These are phyloP conservation scores for Paecilomyces dactylethromorphus DNA, from an alignment of 2,329 filamentous ascomycete genomes.

Conservation along the genomic window DNA sequence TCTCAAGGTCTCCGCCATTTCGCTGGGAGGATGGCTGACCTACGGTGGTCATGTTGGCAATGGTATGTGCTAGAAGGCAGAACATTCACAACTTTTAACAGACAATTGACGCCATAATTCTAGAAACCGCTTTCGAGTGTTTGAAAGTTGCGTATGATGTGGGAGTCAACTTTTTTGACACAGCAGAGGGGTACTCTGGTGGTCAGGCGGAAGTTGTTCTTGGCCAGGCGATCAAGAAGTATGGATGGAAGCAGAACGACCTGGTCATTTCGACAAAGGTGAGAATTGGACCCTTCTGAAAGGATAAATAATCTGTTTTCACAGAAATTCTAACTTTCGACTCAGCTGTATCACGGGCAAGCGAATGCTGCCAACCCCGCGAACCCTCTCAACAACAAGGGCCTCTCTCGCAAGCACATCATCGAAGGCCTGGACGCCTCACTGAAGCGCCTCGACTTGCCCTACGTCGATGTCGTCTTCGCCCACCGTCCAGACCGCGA, in stretches of 20 bases:
- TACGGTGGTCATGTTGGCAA: conserved; percentile 65
- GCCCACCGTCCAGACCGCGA: conserved; percentile 62
- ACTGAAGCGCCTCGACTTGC: conserved; percentile 54
- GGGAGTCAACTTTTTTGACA: conserved; percentile 55
- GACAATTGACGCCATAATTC: background rate
- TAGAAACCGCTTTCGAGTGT: conserved; percentile 25
- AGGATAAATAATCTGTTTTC: background rate
- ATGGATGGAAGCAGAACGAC: conserved; percentile 53
- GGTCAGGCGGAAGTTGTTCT: conserved; percentile 50
- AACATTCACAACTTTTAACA: background rate
- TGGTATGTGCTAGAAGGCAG: conserved; percentile 35
- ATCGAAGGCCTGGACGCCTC: conserved; percentile 58
- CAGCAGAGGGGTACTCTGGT: conserved; percentile 44
- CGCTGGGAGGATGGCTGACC: conserved; percentile 47
- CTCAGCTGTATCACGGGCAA: conserved; percentile 57
- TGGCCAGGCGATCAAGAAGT: conserved; percentile 51
- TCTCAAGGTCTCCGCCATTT: conserved; percentile 66
- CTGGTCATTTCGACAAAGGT: conserved; percentile 31
- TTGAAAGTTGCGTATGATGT: conserved; percentile 50
- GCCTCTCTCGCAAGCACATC: conserved; percentile 63
- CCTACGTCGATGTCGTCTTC: conserved; percentile 66
- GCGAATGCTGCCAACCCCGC: conserved; percentile 54
- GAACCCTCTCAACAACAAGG: conserved; percentile 60
- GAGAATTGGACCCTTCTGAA: conserved; percentile 1
- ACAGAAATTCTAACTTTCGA: background rate